These are phyloP conservation scores for Penicillium sp. DNA, from an alignment of 2,329 filamentous ascomycete species.

Conservation along the genomic window DNA sequence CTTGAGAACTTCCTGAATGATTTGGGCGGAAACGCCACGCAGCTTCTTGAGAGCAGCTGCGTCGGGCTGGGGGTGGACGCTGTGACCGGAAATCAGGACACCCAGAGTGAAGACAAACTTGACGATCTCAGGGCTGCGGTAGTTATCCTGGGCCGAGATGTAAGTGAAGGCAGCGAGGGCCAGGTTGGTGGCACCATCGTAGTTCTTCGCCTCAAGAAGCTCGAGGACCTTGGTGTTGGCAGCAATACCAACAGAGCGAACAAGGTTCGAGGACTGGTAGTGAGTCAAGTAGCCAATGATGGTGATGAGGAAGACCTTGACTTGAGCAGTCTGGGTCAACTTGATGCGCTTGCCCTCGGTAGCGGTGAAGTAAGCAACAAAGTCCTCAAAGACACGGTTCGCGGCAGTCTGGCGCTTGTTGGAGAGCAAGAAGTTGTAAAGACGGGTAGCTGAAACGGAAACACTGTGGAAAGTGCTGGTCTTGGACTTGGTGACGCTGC, in stretches of 20 bases:
- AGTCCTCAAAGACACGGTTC: conserved; percentile 32
- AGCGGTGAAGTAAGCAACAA: conserved; percentile 33
- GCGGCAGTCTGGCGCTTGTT: conserved; percentile 28
- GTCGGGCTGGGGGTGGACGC: conserved; percentile 34
- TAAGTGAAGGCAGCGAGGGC: conserved; percentile 37
- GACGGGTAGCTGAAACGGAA: conserved; percentile 35
- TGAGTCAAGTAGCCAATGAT: conserved; percentile 37
- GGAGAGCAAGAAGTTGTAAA: conserved; percentile 34
- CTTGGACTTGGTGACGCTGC: conserved; percentile 39
- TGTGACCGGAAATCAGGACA: conserved; percentile 39
- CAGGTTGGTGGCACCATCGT: conserved; percentile 35
- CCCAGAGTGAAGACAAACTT: conserved; percentile 40
- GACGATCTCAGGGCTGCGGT: conserved; percentile 30
- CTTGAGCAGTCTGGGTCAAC: conserved; percentile 27
- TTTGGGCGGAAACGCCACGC: conserved; percentile 41
- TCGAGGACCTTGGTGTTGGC: conserved; percentile 28
- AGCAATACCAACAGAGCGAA: conserved; percentile 42
- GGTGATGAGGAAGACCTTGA: conserved; percentile 34
- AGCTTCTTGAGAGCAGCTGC: conserved; percentile 41
- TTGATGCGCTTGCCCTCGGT: conserved; percentile 34
- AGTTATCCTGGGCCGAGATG: conserved; percentile 34
- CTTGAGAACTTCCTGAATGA: conserved; percentile 44
- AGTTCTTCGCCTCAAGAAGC: conserved; percentile 31
- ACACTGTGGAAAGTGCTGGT: conserved; percentile 40
- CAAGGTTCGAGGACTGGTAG: conserved; percentile 36